Conservation (phyloP, 2,329 filamentous ascomycete species). For the Thermochaetoides dissita region DNA sequence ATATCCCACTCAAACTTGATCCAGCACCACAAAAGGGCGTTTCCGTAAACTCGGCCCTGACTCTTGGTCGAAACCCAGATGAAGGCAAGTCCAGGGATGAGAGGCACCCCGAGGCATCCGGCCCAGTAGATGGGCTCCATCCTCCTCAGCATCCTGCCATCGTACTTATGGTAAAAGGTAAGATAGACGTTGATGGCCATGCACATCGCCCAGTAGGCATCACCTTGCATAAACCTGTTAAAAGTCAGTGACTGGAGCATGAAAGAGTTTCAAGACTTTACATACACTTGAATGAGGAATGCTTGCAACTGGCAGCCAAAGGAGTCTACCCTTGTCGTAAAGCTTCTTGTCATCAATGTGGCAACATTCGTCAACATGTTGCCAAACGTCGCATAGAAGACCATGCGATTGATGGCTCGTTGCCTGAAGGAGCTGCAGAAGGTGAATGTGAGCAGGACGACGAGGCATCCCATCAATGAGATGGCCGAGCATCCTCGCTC, state of each 20-base stretch:
- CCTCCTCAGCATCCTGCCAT: constrained; percentile 47
- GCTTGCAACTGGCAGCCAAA: constrained; percentile 58
- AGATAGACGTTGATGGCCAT: constrained; percentile 79
- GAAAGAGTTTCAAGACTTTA: neutral
- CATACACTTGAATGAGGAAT: constrained; percentile 71
- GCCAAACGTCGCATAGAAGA: constrained; percentile 72
- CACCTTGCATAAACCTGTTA: constrained; percentile 59
- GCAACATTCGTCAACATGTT: constrained; percentile 68
- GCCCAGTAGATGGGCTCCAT: constrained; percentile 60
- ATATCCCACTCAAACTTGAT: constrained; percentile 53
- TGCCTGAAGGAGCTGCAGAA: constrained; percentile 58
- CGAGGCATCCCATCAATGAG: constrained; percentile 55
- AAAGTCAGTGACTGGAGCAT: constrained; percentile 1
- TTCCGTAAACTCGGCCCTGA: constrained; percentile 53
- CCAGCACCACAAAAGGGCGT: constrained; percentile 75
- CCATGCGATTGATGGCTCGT: constrained; percentile 61
- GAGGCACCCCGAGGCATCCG: constrained; percentile 58
- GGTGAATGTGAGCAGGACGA: constrained; percentile 60
- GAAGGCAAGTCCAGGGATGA: constrained; percentile 55
- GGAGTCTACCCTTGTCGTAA: constrained; percentile 32
- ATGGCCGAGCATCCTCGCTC: constrained; percentile 57
- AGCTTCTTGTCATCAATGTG: constrained; percentile 56
- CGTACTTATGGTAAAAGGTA: constrained; percentile 64
- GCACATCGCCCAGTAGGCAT: constrained; percentile 62
- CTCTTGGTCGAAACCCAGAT: constrained; percentile 42